Evolutionary conservation across 768 basidiomycete species (phyloP), one percentile per base, ranked within the genome.

Genomic region (Mycena pura): DNA sequence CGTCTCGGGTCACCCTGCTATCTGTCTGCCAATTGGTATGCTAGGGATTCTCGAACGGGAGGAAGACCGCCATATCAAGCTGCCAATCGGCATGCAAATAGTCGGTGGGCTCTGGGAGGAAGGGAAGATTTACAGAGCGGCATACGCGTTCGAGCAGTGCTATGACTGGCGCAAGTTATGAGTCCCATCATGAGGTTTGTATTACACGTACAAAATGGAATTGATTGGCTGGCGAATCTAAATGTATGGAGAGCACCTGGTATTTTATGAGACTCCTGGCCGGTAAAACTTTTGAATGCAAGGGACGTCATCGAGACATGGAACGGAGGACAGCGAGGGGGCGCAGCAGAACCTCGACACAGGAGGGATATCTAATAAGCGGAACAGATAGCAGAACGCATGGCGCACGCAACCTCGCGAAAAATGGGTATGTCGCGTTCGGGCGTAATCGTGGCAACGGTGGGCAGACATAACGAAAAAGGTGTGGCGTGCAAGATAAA

Each of bases 11-110:
- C 81, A 82, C 47, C 81, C 80, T 1, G 75, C 78, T 2, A 63
- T 82, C 31, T 72, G 76, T n/a, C 63, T 82, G 27, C 79, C 80
- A 8, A 75, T 79, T 36, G 80, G 81, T 0, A 77, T 76, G 65
- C 63, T 78, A 5, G 19, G 25, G n/a, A 38, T 66, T 6, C 43
- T 60, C 21, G 60, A 66, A 32, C 70, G 73, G 15, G 73, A 75
- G 54, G 72, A 68, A 40, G 75, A 76, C 19, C 72, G 72, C 13
- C 65, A 76, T 17, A 54, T 77, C 52, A 74, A 67, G 58, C 65
- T 82, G n/a, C 81, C 81, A 2, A 74, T 80, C 8, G 79, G 78
- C 6, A 75, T 82, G 76, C 79, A 81, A 69, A 64, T 82, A 17
- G 77, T 81, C 1, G 78, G 76, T 0, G 52, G 82, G 48, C 61